Base-by-base conservation (phyloP, 192 early-diverging fungal genomes). In the Paraglomus occultum region DNA sequence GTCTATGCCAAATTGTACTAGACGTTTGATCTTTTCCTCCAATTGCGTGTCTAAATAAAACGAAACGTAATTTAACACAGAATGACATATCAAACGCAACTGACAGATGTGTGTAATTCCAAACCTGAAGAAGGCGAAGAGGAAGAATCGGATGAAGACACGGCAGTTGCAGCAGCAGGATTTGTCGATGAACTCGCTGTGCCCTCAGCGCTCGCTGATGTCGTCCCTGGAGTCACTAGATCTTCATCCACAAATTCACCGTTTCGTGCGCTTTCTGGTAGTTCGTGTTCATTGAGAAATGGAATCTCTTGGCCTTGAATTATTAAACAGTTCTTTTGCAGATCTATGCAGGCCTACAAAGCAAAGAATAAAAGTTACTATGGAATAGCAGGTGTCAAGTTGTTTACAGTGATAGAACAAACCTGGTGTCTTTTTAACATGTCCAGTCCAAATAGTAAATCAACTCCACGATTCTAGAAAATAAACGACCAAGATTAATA, bases 361-460 rank as follows among this genome's bases (percentile, higher is more conserved):
- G 58, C 11, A 17, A 51, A 48, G 57, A 39, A 45, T 11, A 38
- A 7, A 4, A 39, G 51, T 45, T 22, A 44, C 11, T 51, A 39
- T 60, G 49, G 7, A 12, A 51, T 11, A 22, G 31, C 70, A 63
- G 43, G 68, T 67, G 23, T 62, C 55, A 15, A n/a, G 18, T 31
- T 17, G 23, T 38, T 42, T 20, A 43, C 43, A 23, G 20, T 18
- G 10, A 15, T 1, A 55, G 55, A 64, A 65, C 76, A 44, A 18
- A 85, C 84, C 81, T 89, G 89, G 70, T 98, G 93, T 9, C 92
- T 84, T 73, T 89, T 94, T 23, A 99, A 83, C 93, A 98, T 97
- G 59, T 99, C 97, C 63, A 99, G 75, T 0, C 96, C 97, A 77
- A 99, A 94, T 40, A 99, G 77, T 42, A 99, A 64, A 61, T 94